These are phyloP conservation scores for Sanguinoderma infundibulare DNA, from an alignment of 1,284 basidiomycete genomes.

Conservation along the genomic window DNA sequence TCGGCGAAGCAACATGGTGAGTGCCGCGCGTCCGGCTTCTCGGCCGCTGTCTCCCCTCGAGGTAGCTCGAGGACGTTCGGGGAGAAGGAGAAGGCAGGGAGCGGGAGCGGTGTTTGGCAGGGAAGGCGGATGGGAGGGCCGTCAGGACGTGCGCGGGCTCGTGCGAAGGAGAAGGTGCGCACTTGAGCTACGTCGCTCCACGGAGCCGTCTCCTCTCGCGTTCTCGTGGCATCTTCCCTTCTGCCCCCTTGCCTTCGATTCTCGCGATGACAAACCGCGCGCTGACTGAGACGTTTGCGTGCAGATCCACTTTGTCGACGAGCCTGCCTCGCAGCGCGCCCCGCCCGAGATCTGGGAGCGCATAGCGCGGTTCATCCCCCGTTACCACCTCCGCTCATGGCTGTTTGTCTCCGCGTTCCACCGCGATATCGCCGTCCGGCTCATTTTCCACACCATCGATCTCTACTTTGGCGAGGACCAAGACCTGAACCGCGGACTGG, in stretches of 20 bases:
- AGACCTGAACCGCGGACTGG: conserved; percentile 57
- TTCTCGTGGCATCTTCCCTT: not conserved
- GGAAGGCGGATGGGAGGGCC: not conserved
- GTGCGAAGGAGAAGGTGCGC: not conserved
- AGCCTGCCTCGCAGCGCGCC: conserved; percentile 60
- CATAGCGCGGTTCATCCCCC: conserved; percentile 62
- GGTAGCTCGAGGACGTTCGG: too few relatives aligned
- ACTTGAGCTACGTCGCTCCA: not conserved
- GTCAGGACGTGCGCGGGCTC: not conserved
- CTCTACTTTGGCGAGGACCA: conserved; percentile 68
- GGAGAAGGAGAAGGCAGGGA: not conserved
- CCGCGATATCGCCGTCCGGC: conserved; percentile 61
- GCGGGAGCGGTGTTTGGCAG: not conserved
- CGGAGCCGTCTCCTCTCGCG: not conserved
- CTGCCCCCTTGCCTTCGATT: not conserved
- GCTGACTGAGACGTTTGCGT: not conserved
- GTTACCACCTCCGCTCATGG: conserved; percentile 68
- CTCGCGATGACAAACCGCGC: not conserved
- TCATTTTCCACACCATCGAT: conserved; percentile 67
- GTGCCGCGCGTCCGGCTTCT: conserved; percentile 6
- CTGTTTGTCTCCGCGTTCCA: conserved; percentile 65
- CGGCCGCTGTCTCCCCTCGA: not conserved
- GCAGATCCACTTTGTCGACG: conserved; percentile 55
- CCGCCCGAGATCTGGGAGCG: conserved; percentile 71
- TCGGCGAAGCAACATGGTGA: conserved; percentile 37